phyloP scores from a whole-genome alignment of 139 green algal genomes.

The Closterium sp. region DNA sequence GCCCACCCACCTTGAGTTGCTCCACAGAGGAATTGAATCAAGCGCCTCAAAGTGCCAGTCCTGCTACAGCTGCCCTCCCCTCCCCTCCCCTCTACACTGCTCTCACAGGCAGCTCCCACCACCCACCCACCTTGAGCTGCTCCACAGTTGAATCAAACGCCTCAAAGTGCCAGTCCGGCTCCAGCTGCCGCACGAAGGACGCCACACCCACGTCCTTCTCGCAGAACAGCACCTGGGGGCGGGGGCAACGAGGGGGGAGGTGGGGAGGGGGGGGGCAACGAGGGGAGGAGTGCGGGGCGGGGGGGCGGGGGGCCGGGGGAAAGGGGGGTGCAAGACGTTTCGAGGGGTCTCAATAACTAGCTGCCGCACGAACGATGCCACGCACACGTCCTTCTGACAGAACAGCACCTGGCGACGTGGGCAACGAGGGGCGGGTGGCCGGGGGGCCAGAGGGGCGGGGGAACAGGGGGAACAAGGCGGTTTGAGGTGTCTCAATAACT shows the following conservation, averaged over 20 bases:
- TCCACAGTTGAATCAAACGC: constrained; percentile 22
- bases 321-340: background rate
- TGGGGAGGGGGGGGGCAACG: background rate
- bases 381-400: background rate
- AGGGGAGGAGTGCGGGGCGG: background rate
- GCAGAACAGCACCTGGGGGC: constrained; percentile 46
- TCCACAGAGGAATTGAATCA: background rate
- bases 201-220: constrained; percentile 19
- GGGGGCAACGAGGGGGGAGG: background rate
- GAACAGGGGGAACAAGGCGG: background rate
- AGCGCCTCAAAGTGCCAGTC: background rate
- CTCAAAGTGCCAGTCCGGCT: constrained; percentile 49
- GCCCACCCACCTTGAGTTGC: background rate
- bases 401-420: constrained; percentile 43
- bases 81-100: background rate
- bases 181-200: constrained; percentile 45
- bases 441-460: too few species aligned
- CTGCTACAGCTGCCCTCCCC: background rate
- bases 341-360: constrained; percentile 1
- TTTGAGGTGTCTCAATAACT: too few species aligned
- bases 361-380: background rate
- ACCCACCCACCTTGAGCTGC: constrained; percentile 41
- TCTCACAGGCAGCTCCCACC: too few species aligned
- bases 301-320: too few species aligned
- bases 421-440: too few species aligned